Evolutionary conservation across 192 early-diverging fungal genomes (phyloP), one percentile per base, ranked within the genome.

Genomic region (Geosiphon pyriformis): DNA sequence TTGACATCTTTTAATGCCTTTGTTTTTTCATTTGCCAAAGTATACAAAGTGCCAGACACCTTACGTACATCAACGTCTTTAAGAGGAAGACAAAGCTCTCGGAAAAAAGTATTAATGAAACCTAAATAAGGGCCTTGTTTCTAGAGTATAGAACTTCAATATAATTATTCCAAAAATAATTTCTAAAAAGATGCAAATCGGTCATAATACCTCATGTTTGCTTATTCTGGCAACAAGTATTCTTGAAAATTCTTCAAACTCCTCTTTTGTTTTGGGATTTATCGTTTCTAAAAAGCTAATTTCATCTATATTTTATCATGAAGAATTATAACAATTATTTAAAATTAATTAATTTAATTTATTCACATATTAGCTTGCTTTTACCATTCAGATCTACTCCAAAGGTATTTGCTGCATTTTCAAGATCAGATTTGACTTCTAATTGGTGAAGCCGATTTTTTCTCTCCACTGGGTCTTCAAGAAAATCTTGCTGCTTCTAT

Each of bases 1-100:
- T 66, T 20, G 1, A 74, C 80, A 22, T 91, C 89, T 57, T 79
- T 77, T 10, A 77, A 74, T 20, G 78, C 78, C 56, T 76, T 82
- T 73, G 87, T 82, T 77, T 91, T 89, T 77, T 91, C 89, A 64
- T 88, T 88, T 53, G 87, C 89, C 59, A 91, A 70, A 1, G 80
- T 76, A 2, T 82, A 83, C 71, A 91, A 66, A 7, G 85, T 76
- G 69, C 78, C 79, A 18, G 87, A 58, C 29, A 79, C 63, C 67
- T 87, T 88, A 61, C 83, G 76, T 11, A 88, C 82, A 35, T 90
- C 87, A 4, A 76, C 67, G 57, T 90, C 88, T 72, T 78, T 83
- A 30, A 86, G 72, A 8, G 85, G 78, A 25, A 70, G 49, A 49
- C 79, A 75, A 52, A 88, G 72, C 58, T 89, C 86, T 60, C 88